A percentile compares a stretch with the other conserved stretches of the same genome.
Evolutionary conservation across 495 filamentous ascomycete species (phyloP).

Genomic region (Wilcoxina mikolae): DNA sequence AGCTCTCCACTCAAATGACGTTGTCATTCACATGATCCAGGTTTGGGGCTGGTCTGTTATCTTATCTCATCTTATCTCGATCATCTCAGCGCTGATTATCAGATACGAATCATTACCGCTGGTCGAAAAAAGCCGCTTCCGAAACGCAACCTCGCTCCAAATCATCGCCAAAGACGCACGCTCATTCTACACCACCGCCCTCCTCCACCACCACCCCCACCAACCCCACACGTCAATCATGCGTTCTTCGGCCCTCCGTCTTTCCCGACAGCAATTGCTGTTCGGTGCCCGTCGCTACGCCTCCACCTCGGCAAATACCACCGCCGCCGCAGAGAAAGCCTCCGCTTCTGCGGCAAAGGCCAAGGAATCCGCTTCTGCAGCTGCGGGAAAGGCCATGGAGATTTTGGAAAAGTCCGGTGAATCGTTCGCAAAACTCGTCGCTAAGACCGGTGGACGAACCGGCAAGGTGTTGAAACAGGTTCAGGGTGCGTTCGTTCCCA

Average conservation of each 20-base stretch:
- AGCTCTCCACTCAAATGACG: neutral
- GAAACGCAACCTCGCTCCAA: neutral
- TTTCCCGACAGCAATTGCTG: slow-evolving; percentile 19
- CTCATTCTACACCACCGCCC: slow-evolving; percentile 1
- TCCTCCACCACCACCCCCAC: slow-evolving; percentile 7
- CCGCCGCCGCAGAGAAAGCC: slow-evolving; percentile 41
- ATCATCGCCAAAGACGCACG: slow-evolving; percentile 1
- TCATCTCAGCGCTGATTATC: neutral
- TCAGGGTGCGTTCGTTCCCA: slow-evolving; percentile 58
- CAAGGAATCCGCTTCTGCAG: slow-evolving; percentile 64
- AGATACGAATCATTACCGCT: neutral
- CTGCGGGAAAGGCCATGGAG: slow-evolving; percentile 62
- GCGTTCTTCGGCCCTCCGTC: slow-evolving; percentile 20
- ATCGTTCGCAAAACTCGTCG: slow-evolving; percentile 37
- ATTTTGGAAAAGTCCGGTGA: slow-evolving; percentile 48
- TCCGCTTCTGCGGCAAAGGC: slow-evolving; percentile 46
- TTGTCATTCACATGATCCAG: neutral
- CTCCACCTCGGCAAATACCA: slow-evolving; percentile 47
- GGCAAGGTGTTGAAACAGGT: slow-evolving; percentile 65
- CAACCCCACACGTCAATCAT: slow-evolving; percentile 8
- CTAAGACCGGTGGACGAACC: slow-evolving; percentile 70
- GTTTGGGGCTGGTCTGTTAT: neutral
- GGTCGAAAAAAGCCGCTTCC: slow-evolving; percentile 6
- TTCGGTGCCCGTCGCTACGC: slow-evolving; percentile 24
- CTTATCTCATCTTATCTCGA: neutral